Base-by-base conservation (phyloP, 805 yeast genomes). In the Candida suzukii region DNA sequence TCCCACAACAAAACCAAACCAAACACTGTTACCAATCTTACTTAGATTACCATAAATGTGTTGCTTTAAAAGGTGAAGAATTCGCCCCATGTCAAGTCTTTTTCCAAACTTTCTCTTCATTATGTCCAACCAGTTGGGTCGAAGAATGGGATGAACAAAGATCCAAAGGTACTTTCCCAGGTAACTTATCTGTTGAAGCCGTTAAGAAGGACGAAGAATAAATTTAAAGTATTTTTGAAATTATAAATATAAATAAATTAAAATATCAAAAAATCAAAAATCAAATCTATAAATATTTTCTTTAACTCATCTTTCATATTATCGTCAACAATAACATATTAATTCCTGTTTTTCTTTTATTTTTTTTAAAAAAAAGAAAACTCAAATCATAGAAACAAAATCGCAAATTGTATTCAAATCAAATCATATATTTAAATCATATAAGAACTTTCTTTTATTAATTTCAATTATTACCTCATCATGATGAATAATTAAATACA, bases 21-120 rank as follows among this genome's bases (percentile, higher is more conserved):
- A 88, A 84, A 73, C 96, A 91, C 76, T 93, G 98, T 76, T 95
- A 91, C 81, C 97, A 91, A 74, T 77, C 91, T 56, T 93, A 91
- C 73, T 88, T 93, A 60, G 99, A 93, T 70, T 93, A 91, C 80
- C 93, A 85, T 83, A 90, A 88, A 70, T 93, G 99, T 75, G 79
- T 93, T 64, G 84, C 81, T 60, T 88, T 90, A 53, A 91, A 91
- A 73, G 99, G 99, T 63, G 97, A 91, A 71, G 98, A 90, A 48
- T 93, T 93, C 62, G 95, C 90, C 58, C 98, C 98, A 61, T 93
- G 99, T 71, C 77, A 88, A 70, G 90, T 86, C 57, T 93, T 93
- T 74, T 86, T 78, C 80, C 83, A 78, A 68, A 87, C 97, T 43
- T 93, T 76, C 76, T 78, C 83, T 56, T 78, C 96, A 20, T 73